Conservation (phyloP, 805 yeast species). For the Starmerella etchellsii region DNA sequence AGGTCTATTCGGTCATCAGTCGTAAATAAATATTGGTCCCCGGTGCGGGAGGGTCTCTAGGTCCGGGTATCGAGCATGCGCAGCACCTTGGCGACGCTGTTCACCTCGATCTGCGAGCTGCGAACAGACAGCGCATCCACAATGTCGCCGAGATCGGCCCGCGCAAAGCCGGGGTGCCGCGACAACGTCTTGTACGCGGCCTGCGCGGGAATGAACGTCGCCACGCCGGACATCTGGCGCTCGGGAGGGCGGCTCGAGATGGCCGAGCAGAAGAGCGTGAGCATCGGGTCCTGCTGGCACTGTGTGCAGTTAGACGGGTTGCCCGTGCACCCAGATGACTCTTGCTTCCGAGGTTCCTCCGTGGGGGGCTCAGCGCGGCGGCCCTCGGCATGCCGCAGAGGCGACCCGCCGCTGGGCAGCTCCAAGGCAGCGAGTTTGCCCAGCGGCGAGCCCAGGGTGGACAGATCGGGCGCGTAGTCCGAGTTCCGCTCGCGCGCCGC, state of each 20-base stretch:
- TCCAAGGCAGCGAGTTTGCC: constrained; percentile 4
- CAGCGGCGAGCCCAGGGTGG: constrained; percentile 19
- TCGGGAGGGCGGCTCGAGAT: constrained; percentile 40
- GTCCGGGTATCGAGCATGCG: constrained; percentile 54
- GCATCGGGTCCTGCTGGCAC: constrained; percentile 78
- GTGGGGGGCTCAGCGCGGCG: background rate
- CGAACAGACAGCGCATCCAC: constrained; percentile 65
- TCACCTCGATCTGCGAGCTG: constrained; percentile 88
- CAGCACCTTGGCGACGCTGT: constrained; percentile 71
- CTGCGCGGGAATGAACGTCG: constrained; percentile 65
- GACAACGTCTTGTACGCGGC: constrained; percentile 83
- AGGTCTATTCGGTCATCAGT: too few species aligned
- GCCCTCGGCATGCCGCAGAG: background rate
- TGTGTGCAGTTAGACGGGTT: constrained; percentile 78
- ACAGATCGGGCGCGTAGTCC: constrained; percentile 19
- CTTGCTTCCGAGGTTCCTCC: background rate
- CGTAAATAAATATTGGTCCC: too few species aligned
- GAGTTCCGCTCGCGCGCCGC: constrained; percentile 32
- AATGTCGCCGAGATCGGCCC: constrained; percentile 58
- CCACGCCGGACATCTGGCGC: constrained; percentile 7
- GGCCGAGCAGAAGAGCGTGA: constrained; percentile 77
- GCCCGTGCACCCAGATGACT: constrained; percentile 46
- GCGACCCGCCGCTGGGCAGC: background rate
- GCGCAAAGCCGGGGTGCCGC: constrained; percentile 62
- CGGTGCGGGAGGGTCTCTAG: too few species aligned